Conservation (phyloP, 352 stramenopile genomes). For the Phytophthora pisi region DNA sequence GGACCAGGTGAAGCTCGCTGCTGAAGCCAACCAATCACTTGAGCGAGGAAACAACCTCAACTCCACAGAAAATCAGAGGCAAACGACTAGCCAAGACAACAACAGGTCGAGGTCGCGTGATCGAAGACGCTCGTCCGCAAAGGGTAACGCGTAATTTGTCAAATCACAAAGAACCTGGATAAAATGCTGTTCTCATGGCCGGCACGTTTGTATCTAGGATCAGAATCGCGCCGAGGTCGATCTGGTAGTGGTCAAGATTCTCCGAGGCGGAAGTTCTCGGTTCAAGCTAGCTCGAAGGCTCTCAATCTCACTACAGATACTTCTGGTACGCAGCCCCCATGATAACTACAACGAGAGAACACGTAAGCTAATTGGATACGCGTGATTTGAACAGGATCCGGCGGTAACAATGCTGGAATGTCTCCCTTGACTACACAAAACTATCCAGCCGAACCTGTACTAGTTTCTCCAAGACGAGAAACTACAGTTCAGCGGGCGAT, state of each 20-base stretch:
- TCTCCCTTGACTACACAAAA: slow-evolving; percentile 1
- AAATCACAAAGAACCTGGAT: neutral
- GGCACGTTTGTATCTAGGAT: slow-evolving; percentile 8
- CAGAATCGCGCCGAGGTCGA: slow-evolving; percentile 12
- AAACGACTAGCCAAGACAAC: neutral
- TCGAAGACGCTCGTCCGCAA: slow-evolving; percentile 15
- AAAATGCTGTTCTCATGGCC: neutral
- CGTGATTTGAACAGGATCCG: neutral
- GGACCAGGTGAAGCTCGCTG: slow-evolving; percentile 38
- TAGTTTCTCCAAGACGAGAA: slow-evolving; percentile 22
- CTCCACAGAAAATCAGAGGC: neutral
- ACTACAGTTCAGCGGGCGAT: slow-evolving; percentile 5
- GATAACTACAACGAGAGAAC: neutral
- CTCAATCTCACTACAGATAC: slow-evolving; percentile 13
- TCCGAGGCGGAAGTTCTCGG: slow-evolving; percentile 28
- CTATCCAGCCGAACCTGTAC: slow-evolving; percentile 1
- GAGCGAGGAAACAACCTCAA: slow-evolving; percentile 1
- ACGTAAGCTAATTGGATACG: neutral
- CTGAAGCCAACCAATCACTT: slow-evolving; percentile 17
- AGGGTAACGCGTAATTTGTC: slow-evolving; percentile 7
- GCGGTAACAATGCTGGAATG: neutral
- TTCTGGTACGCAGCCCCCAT: slow-evolving; percentile 7
- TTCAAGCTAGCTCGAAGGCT: slow-evolving; percentile 17
- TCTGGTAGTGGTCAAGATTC: slow-evolving; percentile 17
- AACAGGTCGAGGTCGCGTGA: slow-evolving; percentile 16